Percentiles rank a stretch among this genome's conserved stretches.
phyloP scores from a whole-genome alignment of 2,329 filamentous ascomycete species.

The Arthrobotrys pseudoclavata region DNA sequence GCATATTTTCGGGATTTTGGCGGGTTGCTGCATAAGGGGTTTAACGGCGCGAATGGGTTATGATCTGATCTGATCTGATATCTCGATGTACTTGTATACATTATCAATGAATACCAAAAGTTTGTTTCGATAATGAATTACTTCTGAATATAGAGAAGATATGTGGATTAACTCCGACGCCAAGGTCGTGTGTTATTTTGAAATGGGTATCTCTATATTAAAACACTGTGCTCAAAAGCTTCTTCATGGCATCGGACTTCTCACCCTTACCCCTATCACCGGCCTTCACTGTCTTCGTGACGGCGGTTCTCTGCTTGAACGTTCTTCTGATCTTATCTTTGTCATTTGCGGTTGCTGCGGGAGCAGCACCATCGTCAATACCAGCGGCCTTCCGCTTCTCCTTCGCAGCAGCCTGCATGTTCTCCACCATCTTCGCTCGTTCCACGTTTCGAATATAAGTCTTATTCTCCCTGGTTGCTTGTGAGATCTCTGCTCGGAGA shows the following conservation, averaged over 20 bases:
- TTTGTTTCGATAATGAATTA: background rate
- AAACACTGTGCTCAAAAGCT: constrained; percentile 77
- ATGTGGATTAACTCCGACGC: background rate
- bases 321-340: constrained; percentile 68
- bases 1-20: constrained; percentile 30
- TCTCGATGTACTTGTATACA: constrained; percentile 39
- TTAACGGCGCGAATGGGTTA: constrained; percentile 53
- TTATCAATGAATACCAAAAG: constrained; percentile 54
- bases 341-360: constrained; percentile 62
- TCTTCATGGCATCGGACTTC: constrained; percentile 72
- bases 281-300: constrained; percentile 68
- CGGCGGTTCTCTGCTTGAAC: constrained; percentile 77
- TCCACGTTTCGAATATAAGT: constrained; percentile 84
- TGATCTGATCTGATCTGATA: constrained; percentile 31
- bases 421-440: constrained; percentile 81
- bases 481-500: constrained; percentile 82
- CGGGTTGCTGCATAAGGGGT: constrained; percentile 19
- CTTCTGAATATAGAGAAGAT: background rate
- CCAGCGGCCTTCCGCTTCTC: constrained; percentile 69
- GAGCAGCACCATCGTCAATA: constrained; percentile 63
- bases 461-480: constrained; percentile 83
- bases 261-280: constrained; percentile 65
- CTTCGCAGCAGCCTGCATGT: constrained; percentile 73
- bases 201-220: constrained; percentile 64
- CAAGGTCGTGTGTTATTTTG: background rate